Percentiles rank a stretch among this genome's conserved stretches.
These are phyloP conservation scores for Candida arabinofermentans DNA, from an alignment of 805 yeast species.

Conservation along the genomic window DNA sequence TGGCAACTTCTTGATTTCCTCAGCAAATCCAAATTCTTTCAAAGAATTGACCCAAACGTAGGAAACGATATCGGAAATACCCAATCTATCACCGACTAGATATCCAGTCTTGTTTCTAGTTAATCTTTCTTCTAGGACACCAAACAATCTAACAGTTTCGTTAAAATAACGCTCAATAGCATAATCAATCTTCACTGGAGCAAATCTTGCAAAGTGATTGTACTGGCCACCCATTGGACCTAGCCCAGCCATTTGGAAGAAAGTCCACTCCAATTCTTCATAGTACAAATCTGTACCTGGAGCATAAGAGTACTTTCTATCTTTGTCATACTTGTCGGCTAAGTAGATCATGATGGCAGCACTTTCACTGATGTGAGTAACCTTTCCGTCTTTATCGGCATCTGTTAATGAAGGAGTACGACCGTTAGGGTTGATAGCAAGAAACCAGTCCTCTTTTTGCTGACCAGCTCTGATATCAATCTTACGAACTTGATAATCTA, in stretches of 20 bases:
- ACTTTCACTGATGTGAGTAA: slow-evolving; percentile 48
- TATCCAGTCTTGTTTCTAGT: slow-evolving; percentile 45
- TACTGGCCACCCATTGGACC: slow-evolving; percentile 67
- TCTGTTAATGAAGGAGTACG: slow-evolving; percentile 53
- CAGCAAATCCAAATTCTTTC: slow-evolving; percentile 9
- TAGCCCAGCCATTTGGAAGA: slow-evolving; percentile 54
- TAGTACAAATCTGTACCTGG: slow-evolving; percentile 42
- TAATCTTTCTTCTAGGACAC: slow-evolving; percentile 51
- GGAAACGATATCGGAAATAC: slow-evolving; percentile 54
- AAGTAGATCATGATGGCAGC: slow-evolving; percentile 60
- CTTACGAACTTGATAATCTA: slow-evolving; percentile 37
- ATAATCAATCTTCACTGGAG: slow-evolving; percentile 50
- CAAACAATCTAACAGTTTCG: slow-evolving; percentile 51
- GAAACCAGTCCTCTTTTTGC: slow-evolving; percentile 56
- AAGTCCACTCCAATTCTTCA: slow-evolving; percentile 48
- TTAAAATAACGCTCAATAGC: slow-evolving; percentile 47
- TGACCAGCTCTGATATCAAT: slow-evolving; percentile 40
- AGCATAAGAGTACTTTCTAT: slow-evolving; percentile 41
- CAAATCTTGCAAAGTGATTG: slow-evolving; percentile 40
- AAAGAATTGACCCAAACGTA: slow-evolving; percentile 41
- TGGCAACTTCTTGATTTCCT: slow-evolving; percentile 39
- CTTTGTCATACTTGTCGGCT: slow-evolving; percentile 57
- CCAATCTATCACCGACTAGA: slow-evolving; percentile 55
- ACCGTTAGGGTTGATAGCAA: slow-evolving; percentile 58
- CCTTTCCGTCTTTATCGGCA: slow-evolving; percentile 37